Evolutionary conservation across 495 filamentous ascomycete species (phyloP), one percentile per base, ranked within the genome.

Genomic region (Geopyxis carbonaria): DNA sequence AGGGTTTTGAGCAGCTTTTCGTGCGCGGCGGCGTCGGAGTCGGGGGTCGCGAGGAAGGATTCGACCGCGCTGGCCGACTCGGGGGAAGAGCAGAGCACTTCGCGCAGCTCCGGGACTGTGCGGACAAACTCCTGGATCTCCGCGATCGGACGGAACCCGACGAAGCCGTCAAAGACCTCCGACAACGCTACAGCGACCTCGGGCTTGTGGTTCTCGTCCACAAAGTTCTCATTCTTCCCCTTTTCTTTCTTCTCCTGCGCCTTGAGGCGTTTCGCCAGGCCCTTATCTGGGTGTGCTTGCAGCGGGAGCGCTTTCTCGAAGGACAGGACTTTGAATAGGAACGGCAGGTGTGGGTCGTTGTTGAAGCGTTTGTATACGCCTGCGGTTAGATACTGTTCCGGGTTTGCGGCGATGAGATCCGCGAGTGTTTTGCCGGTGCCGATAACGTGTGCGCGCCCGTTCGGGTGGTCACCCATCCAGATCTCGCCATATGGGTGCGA

Each of bases 391-490:
- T 84, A 63, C 28, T 62, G 49, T 22, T 78, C 63, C 19, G 70
- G 65, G 53, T 85, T 62, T 24, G 66, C 64, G 37, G 78, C 65
- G 18, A 87, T 60, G 16, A 80, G 66, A 6, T 77, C 69, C 30
- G 70, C 64, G 2, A 91, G 65, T 2, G 67, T 64, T 41, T 80
- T 70, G 6, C 72, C 75, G 0, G 68, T 76, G 2, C 62, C 56
- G 2, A 80, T 53, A 8, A 77, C 61, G 32, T 67, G 68, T 2
- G 76, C 75, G 0, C 78, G 79, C 25, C 73, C 72, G 14, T 68
- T 70, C 0, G 80, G 80, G 44, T 86, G 82, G 27, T 80, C 80
- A 2, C 80, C 79, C 62, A 86, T 75, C 81, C 80, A 85, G 65
- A 83, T 78, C 62, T 48, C 45, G 3, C 50, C 50, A 53, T 79